Evolutionary conservation across 2,329 filamentous ascomycete species (phyloP).

Genomic region (Hymenoscyphus linearis): DNA sequence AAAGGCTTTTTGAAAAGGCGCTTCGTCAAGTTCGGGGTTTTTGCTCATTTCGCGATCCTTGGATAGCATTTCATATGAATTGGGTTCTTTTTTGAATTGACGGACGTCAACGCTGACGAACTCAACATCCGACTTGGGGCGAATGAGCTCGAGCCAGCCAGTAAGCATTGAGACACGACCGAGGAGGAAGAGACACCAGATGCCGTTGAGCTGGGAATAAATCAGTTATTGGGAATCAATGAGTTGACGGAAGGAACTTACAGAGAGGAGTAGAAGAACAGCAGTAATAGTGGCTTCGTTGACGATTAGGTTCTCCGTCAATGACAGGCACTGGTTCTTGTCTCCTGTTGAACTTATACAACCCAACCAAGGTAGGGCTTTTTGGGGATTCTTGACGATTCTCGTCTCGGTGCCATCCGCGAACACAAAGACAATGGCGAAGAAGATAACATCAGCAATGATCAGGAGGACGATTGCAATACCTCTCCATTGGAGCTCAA

Average conservation of each 20-base stretch:
- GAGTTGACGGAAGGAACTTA: conserved; percentile 40
- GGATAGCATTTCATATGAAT: conserved; percentile 76
- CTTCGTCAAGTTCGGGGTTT: conserved; percentile 7
- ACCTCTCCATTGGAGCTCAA: conserved; percentile 90
- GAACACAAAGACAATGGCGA: conserved; percentile 84
- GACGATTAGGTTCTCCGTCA: conserved; percentile 60
- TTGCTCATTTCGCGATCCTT: conserved; percentile 32
- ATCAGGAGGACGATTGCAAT: conserved; percentile 88
- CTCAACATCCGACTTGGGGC: conserved; percentile 58
- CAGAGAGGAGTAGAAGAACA: conserved; percentile 74
- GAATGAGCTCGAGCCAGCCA: conserved; percentile 71
- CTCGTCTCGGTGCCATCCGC: conserved; percentile 59
- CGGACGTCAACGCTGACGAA: conserved; percentile 80
- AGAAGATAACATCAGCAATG: conserved; percentile 87
- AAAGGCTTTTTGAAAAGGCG: conserved; percentile 12
- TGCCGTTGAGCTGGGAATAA: conserved; percentile 61
- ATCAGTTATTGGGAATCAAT: neutral
- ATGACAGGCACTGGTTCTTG: conserved; percentile 59
- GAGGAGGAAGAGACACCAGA: conserved; percentile 80
- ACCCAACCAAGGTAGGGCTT: conserved; percentile 59
- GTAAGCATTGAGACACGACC: conserved; percentile 78
- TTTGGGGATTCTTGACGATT: conserved; percentile 32
- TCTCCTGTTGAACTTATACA: conserved; percentile 63
- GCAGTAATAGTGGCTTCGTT: conserved; percentile 73
- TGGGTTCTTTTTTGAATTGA: conserved; percentile 54